phyloP scores from a whole-genome alignment of 345 rosid genomes.

The Clausena lansium region DNA sequence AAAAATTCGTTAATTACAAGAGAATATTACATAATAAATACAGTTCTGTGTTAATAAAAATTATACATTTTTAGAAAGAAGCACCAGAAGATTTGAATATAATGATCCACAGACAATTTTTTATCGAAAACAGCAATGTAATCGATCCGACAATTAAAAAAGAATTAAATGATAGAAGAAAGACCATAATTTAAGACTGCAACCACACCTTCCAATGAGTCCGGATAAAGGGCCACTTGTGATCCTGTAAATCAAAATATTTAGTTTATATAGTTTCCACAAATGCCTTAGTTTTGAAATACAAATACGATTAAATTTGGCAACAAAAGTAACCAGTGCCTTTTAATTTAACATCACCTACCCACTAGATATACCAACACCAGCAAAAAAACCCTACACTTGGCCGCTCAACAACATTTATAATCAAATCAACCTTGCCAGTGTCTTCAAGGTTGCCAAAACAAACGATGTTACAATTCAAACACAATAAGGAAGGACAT shows the following conservation, averaged over 20 bases:
- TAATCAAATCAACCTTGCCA: conserved; percentile 83
- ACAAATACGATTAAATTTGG: not conserved
- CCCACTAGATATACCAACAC: conserved; percentile 97
- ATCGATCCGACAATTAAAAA: not conserved
- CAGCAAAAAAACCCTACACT: conserved; percentile 97
- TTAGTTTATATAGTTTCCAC: not conserved
- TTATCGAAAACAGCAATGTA: not conserved
- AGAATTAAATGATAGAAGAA: not conserved
- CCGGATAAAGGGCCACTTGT: conserved; percentile 93
- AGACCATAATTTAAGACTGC: not conserved
- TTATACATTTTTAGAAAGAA: no score
- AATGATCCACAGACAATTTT: not conserved
- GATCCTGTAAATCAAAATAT: conserved; percentile 56
- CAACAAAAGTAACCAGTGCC: conserved; percentile 2
- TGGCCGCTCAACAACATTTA: conserved; percentile 95
- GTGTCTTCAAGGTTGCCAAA: conserved; percentile 42
- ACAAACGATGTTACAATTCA: not conserved
- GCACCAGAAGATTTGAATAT: not conserved
- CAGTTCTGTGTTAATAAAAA: not conserved
- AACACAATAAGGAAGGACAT: not conserved
- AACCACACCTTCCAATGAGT: conserved; percentile 80
- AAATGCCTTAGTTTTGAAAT: not conserved
- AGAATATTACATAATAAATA: not conserved
- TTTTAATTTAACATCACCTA: conserved; percentile 30
- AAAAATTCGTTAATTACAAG: not conserved